Conservation (phyloP, 129 eudicot species). For the Apium graveolens region DNA sequence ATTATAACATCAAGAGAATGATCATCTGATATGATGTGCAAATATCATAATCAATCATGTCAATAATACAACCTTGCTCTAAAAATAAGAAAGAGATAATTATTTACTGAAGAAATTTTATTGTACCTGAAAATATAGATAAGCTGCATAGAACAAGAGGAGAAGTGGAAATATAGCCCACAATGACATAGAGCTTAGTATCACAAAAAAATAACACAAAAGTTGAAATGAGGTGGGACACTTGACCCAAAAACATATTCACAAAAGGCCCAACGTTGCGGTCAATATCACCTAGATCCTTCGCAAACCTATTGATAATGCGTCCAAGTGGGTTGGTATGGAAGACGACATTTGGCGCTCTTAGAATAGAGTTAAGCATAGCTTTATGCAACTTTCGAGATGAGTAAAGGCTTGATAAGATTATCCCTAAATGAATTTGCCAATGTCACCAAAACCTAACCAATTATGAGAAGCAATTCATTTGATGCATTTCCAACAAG, state of each 20-base stretch:
- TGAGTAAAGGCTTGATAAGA: conserved; percentile 75
- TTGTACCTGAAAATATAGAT: conserved; percentile 87
- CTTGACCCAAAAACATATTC: conserved; percentile 70
- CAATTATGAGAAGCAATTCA: conserved; percentile 6
- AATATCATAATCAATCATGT: not conserved
- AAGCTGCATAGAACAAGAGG: conserved; percentile 75
- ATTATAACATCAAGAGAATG: not conserved
- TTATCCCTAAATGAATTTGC: conserved; percentile 87
- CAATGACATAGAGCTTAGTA: conserved; percentile 79
- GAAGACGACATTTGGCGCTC: conserved; percentile 97
- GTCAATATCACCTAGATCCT: conserved; percentile 93
- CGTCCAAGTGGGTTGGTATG: conserved; percentile 96
- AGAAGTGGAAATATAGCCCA: conserved; percentile 98
- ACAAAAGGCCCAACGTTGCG: conserved; percentile 67
- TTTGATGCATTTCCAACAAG: not conserved
- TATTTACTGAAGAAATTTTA: not conserved
- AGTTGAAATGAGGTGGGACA: conserved; percentile 78
- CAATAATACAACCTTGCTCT: not conserved
- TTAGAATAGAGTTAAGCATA: conserved; percentile 64
- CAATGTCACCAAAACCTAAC: conserved; percentile 76
- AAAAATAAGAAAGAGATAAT: not conserved
- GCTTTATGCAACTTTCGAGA: conserved; percentile 71
- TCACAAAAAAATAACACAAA: conserved; percentile 82
- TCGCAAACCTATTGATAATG: conserved; percentile 82
- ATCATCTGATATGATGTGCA: not conserved